Percentiles rank a stretch among this genome's conserved stretches.
These are phyloP conservation scores for Davidsoniella virescens DNA, from an alignment of 2,329 filamentous ascomycete species.

Conservation along the genomic window DNA sequence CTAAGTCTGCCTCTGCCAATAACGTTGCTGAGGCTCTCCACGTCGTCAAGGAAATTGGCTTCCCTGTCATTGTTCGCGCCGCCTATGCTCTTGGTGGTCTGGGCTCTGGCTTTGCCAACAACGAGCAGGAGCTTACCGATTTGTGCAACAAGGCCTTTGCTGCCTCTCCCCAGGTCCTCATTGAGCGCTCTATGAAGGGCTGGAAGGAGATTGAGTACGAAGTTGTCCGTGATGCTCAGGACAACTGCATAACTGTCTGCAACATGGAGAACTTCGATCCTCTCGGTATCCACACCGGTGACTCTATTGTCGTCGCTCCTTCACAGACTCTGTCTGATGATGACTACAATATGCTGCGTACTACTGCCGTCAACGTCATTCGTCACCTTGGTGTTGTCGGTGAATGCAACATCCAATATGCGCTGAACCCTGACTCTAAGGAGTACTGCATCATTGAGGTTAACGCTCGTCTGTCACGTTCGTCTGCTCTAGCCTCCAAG, in stretches of 20 bases:
- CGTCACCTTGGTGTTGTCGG: slow-evolving; percentile 92
- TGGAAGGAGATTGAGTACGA: slow-evolving; percentile 99
- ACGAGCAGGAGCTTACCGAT: slow-evolving; percentile 65
- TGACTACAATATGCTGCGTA: slow-evolving; percentile 98
- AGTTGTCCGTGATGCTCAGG: slow-evolving; percentile 83
- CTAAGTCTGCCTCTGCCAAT: slow-evolving; percentile 87
- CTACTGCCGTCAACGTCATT: slow-evolving; percentile 92
- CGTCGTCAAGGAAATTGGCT: slow-evolving; percentile 84
- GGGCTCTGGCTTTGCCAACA: slow-evolving; percentile 86
- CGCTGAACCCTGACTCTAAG: slow-evolving; percentile 81
- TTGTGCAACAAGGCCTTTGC: slow-evolving; percentile 93
- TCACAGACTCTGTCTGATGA: slow-evolving; percentile 94
- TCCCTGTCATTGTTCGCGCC: slow-evolving; percentile 91
- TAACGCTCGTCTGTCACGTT: slow-evolving; percentile 89
- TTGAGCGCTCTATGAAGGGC: slow-evolving; percentile 97
- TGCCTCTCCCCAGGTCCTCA: slow-evolving; percentile 85
- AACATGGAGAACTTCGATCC: slow-evolving; percentile 99
- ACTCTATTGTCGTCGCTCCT: slow-evolving; percentile 94
- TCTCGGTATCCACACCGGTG: slow-evolving; percentile 91
- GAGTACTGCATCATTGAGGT: slow-evolving; percentile 99
- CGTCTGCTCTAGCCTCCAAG: slow-evolving; percentile 89
- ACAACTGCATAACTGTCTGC: slow-evolving; percentile 98
- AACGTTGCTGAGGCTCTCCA: slow-evolving; percentile 74
- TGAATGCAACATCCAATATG: slow-evolving; percentile 98
- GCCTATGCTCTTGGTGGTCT: slow-evolving; percentile 91